Evolutionary conservation across 495 filamentous ascomycete genomes (phyloP), one percentile per base, ranked within the genome.

Genomic region (Trichoderma asperelloides): DNA sequence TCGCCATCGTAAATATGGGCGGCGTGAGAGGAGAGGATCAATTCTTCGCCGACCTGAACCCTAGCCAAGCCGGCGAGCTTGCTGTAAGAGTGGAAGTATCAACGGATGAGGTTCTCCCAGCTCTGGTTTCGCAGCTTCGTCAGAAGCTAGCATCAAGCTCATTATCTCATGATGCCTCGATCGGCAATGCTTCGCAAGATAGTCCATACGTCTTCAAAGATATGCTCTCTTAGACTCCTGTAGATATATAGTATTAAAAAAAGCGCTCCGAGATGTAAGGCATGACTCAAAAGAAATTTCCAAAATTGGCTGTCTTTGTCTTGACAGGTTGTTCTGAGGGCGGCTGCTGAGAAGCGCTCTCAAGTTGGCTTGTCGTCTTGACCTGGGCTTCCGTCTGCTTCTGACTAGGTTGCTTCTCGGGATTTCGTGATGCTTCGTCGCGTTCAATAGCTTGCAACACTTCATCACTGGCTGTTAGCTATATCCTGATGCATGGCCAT

Each of bases 1-100:
- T 98, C 73, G 94, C 85, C 0, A 86, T 96, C 63, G 78, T 96
- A 65, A 96, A 94, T 72, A 78, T 95, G 12, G 92, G 92, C 16
- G 92, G 92, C 8, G 88, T 94, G 23, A 83, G 92, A 70, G 92
- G 91, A 51, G 92, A 96, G 73, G 84, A 89, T 11, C 71, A 77
- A 28, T 86, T 96, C 65, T 91, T 90, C 74, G 79, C 78, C 6
- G 73, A 82, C 62, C 62, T 85, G 51, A 73, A 78, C 63, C 77
- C 79, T 3, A 70, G 70, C 1, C 85, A 87, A 65, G 25, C 67
- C 12, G 86, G 86, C 39, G 70, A 72, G 51, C 74, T 76, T 37
- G 84, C 81, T 5, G 77, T 83, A 37, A 78, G 86, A 69, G 77
- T 80, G 69, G 85, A 84, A 64, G 79, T 82, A 70, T 78, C 80